Evolutionary conservation across 305 asterid species (phyloP), one percentile per base, ranked within the genome.

Genomic region (Plantago coronopus): DNA sequence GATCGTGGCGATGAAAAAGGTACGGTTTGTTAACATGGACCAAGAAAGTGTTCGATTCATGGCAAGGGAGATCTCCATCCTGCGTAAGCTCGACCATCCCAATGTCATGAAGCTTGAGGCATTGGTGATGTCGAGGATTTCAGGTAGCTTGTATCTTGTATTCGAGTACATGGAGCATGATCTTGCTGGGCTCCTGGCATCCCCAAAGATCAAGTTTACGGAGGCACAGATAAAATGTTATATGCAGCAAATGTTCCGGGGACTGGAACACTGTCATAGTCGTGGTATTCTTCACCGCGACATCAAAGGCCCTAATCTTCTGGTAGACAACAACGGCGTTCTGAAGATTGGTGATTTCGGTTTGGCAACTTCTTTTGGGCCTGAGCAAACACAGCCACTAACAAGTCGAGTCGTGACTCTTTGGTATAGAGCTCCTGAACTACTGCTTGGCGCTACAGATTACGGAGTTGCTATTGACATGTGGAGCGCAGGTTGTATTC

Each of bases 401-500:
- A 82, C 88, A 59, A 82, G 85, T 66, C 85, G 81, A 25, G 87
- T 81, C 25, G 88, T 79, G 48, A 82, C 88, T 63, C 81, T 82
- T 15, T 82, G 88, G 88, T 82, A 82, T 61, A 75, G 96, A 74
- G 89, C 97, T 42, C 97, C 97, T 3, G 96, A 90, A 76, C 85
- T 90, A 29, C 70, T 91, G 75, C 81, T 91, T 6, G 97, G 97
- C 20, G 83, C 91, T 27, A 91, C 89, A 14, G 76, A 82, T 19
- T 91, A 91, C 37, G 96, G 94, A 67, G 79, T 73, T 31, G 89
- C 89, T 54, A 88, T 88, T 29, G 96, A 85, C 69, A 59, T 91
- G 78, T 91, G 97, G 97, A 91, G 97, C 38, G 85, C 74, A 9
- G 95, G 97, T 15, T 85, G 96, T 78, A 88, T 91, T 71, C 88